Evolutionary conservation across 78 protist genomes (phyloP), one percentile per base, ranked within the genome.

Genomic region (Dictyostelium capitatum): DNA sequence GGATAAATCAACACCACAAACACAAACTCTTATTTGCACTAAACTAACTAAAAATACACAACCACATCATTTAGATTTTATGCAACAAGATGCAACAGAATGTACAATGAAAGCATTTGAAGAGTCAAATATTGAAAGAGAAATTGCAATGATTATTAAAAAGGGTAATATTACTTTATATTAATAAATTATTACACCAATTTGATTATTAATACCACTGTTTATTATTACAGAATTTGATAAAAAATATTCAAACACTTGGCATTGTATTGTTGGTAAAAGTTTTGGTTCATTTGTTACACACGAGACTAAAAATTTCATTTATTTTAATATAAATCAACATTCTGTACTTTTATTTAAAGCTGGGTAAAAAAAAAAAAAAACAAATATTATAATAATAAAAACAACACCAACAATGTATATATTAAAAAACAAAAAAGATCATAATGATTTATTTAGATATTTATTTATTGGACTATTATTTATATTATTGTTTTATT

Each of bases 211-310:
- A 43, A 25, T 30, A n/a, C n/a, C n/a, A n/a, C 15, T 59, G 19
- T 25, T 3, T 15, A 0, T 19, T 48, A 28, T 65, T 37, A 37
- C 43, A 69, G 99, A 98, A 94, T 99, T 98, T 85, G 99, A 98
- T 97, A 96, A 97, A 78, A 98, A 97, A 84, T 97, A 97, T 98
- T 89, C 96, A 96, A 99, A 99, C 28, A 98, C 99, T 3, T 99
- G 99, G 99, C 98, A 98, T 87, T 96, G 98, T 97, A 97, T 99
- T 17, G 99, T 99, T 23, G 99, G 99, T 72, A 95, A 99, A 53
- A 98, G 97, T 97, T 99, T 99, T 51, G 99, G 99, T 62, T 98
- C 99, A 23, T 98, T 97, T 80, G 99, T 99, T 56, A 99, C 99
- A 7, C 99, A 99, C 95, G 99, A 99, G 89, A 98, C 99, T 11